Evolutionary conservation across 2,329 filamentous ascomycete species (phyloP).

Genomic region (Ophiostoma ulmi): DNA sequence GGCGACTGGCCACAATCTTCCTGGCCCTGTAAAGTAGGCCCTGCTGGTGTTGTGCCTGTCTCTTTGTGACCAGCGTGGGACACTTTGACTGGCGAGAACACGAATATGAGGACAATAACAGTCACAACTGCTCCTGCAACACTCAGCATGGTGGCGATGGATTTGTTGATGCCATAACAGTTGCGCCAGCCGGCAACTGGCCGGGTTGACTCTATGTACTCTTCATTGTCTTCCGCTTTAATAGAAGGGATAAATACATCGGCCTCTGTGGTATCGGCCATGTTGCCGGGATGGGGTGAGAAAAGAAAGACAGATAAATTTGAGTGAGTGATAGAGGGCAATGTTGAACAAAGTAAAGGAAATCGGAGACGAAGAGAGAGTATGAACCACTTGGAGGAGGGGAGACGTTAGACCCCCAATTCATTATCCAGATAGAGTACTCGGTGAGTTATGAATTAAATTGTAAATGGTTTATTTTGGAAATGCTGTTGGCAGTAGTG

Average conservation of each 20-base stretch:
- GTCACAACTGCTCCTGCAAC: neutral
- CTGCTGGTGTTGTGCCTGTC: neutral
- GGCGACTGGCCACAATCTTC: constrained; percentile 20
- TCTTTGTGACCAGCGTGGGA: neutral
- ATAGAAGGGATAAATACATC: neutral
- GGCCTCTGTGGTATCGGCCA: neutral
- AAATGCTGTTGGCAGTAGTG: neutral
- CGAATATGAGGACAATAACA: neutral
- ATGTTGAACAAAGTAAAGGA: neutral
- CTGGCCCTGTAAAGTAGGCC: neutral
- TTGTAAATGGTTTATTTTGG: neutral
- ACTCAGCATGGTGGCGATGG: neutral
- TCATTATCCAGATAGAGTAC: neutral
- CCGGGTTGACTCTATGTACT: neutral
- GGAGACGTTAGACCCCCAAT: neutral
- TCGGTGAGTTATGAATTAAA: neutral
- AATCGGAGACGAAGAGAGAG: neutral
- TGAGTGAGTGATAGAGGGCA: neutral
- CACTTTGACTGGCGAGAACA: neutral
- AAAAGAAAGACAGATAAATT: neutral
- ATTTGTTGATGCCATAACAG: neutral
- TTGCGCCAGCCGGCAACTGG: neutral
- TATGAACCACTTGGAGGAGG: neutral
- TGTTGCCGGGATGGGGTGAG: neutral
- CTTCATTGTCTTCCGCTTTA: neutral